Base-by-base conservation (phyloP, 1,284 basidiomycete genomes). In the Sporisorium exsertum region DNA sequence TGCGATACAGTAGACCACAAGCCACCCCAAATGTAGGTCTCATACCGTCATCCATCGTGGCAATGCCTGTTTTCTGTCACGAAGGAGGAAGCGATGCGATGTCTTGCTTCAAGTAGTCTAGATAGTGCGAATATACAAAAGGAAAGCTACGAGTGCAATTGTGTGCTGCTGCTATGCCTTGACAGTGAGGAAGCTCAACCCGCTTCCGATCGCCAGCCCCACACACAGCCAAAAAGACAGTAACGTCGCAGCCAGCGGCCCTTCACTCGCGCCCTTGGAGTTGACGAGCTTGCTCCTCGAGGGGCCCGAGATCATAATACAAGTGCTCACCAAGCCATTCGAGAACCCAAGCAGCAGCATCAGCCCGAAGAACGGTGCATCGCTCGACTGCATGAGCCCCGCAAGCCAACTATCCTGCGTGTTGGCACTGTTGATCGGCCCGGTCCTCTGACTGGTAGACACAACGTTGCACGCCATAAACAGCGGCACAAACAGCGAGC, bases 201-300 rank as follows among this genome's bases (percentile, higher is more conserved):
- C 64, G 42, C 79, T 78, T 13, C 81, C 81, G 22, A 74, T 62
- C 0, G 81, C 81, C 40, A 83, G 58, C 0, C 81, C 81, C 5
- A 83, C 61, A 24, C 80, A 81, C 3, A 83, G 60, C 81, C 81
- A 83, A 55, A 79, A 81, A 13, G 71, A 75, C 7, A 83, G 61
- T 50, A 83, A 47, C 2, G 78, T 75, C 5, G 77, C 81, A 3
- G 80, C 80, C 26, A 80, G 40, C 5, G 68, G 67, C 0, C 66
- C 70, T 29, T 75, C 72, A 20, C 62, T 66, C 3, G 67, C 67
- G 13, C 68, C 68, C 35, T 75, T 74, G 16, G 69, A 63, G 42
- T 74, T 70, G 22, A 62, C 53, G 15, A 81, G 55, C 37, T 66
- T 68, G 53, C 58, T 65, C 24, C 68, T 58, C 13, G 58, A 49